These are phyloP conservation scores for Rhodotorula taiwanensis DNA, from an alignment of 768 basidiomycete genomes.

Conservation along the genomic window DNA sequence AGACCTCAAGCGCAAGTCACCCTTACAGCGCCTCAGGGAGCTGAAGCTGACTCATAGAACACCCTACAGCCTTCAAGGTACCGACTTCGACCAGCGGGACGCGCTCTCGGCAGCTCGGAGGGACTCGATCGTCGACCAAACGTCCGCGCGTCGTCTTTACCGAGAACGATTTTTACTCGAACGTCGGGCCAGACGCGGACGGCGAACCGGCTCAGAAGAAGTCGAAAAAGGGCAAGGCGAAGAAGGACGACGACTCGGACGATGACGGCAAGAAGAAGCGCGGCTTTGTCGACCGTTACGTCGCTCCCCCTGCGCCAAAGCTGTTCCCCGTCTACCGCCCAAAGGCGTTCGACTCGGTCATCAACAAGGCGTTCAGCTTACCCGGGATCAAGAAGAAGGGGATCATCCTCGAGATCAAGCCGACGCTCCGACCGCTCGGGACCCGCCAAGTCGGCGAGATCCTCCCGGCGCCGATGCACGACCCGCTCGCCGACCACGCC, in stretches of 20 bases:
- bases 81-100: slow-evolving; percentile 33
- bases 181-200: slow-evolving; percentile 49
- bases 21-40: not conserved
- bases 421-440: slow-evolving; percentile 56
- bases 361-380: slow-evolving; percentile 63
- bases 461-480: slow-evolving; percentile 84
- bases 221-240: slow-evolving; percentile 61
- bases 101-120: slow-evolving; percentile 33
- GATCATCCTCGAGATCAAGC: slow-evolving; percentile 23
- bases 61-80: slow-evolving; percentile 42
- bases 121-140: slow-evolving; percentile 32
- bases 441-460: slow-evolving; percentile 71
- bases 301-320: slow-evolving; percentile 27
- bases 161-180: slow-evolving; percentile 42
- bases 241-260: slow-evolving; percentile 40
- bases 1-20: slow-evolving; percentile 38
- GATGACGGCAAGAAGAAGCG: slow-evolving; percentile 41
- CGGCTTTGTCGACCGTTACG: slow-evolving; percentile 44
- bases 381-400: slow-evolving; percentile 51
- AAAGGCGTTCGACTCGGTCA: slow-evolving; percentile 62
- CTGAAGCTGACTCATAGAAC: slow-evolving; percentile 2
- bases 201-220: slow-evolving; percentile 54
- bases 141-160: slow-evolving; percentile 30
- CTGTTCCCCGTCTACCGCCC: slow-evolving; percentile 64
- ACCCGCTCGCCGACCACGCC: slow-evolving; percentile 96